Evolutionary conservation across 345 rosid genomes (phyloP), one percentile per base, ranked within the genome.

Genomic region (Ceriops tagal): DNA sequence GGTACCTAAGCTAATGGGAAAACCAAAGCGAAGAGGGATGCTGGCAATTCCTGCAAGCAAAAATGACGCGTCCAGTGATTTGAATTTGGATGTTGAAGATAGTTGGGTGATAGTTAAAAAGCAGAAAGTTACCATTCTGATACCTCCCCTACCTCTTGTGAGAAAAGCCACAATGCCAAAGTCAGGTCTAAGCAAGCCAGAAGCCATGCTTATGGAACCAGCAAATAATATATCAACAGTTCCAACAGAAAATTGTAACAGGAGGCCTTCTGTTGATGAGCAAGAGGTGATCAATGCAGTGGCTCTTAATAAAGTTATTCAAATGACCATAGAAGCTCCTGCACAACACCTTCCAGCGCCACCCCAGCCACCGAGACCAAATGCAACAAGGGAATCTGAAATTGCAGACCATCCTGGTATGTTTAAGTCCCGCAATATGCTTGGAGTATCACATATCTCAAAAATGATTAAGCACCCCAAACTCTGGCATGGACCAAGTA

Each of bases 81-180:
- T n/a, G 5, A 70, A 64, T 49, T 35, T 71, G 30, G 67, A 32
- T 57, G 85, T 69, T 52, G 89, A 84, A 67, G 95, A 85, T 28
- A 68, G 83, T 77, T 91, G 97, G 97, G 77, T 88, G 6, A 67
- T 88, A 20, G 91, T 91, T 76, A 88, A 87, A 68, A 87, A 79
- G 80, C 95, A 88, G 76, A 83, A 80, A 73, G 83, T 91, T 69
- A 79, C 85, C 64, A 84, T 91, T 83, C 73, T 85, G 24, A 67
- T 91, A 73, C 92, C 97, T 74, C 75, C 90, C 53, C 79, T 80
- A 39, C 82, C 82, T 30, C 21, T 30, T 3, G 67, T 83, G 55
- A 68, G 62, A 51, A 74, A 62, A 18, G 66, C 78, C 51, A 67
- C 68, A 47, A 4, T 68, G 58, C 80, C 78, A 70, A 80, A 77